A percentile compares a stretch with the other conserved stretches of the same genome.
phyloP scores from a whole-genome alignment of 176 grass and related monocot species.

The Avena sativa region DNA sequence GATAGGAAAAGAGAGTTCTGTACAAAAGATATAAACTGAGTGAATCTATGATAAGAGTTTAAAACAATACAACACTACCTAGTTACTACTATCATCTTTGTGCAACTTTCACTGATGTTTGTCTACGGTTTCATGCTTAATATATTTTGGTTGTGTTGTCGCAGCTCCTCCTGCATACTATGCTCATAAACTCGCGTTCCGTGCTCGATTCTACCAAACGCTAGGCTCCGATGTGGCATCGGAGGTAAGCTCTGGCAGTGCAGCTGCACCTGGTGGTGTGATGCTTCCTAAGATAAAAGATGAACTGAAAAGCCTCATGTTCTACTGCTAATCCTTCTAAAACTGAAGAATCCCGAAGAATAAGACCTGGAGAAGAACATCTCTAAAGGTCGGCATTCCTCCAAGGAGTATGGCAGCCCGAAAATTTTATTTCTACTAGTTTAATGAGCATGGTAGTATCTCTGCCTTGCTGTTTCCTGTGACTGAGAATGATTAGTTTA shows the following conservation, averaged over 20 bases:
- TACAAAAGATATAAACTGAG: not conserved
- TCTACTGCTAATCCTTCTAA: constrained; percentile 57
- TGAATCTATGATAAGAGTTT: not conserved
- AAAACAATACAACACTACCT: not conserved
- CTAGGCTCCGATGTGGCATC: constrained; percentile 17
- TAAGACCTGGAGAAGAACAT: constrained; percentile 1
- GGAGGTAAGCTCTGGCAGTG: not conserved
- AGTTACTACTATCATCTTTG: not conserved
- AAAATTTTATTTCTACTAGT: not conserved
- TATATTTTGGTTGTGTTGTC: constrained; percentile 3
- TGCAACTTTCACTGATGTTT: not conserved
- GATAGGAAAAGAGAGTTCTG: no score
- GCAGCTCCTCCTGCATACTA: constrained; percentile 80
- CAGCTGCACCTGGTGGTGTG: constrained; percentile 6
- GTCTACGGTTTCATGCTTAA: not conserved
- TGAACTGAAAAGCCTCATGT: constrained; percentile 72
- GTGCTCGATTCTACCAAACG: constrained; percentile 62
- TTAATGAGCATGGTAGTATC: not conserved
- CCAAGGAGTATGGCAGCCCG: not conserved
- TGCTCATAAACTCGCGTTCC: constrained; percentile 72
- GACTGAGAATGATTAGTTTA: not conserved
- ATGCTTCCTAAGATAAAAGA: constrained; percentile 60
- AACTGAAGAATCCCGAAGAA: not conserved
- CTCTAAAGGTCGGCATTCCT: not conserved
- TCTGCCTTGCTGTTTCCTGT: not conserved